Evolutionary conservation across 768 basidiomycete genomes (phyloP), one percentile per base, ranked within the genome.

Genomic region (Naganishia vaughanmartiniae): DNA sequence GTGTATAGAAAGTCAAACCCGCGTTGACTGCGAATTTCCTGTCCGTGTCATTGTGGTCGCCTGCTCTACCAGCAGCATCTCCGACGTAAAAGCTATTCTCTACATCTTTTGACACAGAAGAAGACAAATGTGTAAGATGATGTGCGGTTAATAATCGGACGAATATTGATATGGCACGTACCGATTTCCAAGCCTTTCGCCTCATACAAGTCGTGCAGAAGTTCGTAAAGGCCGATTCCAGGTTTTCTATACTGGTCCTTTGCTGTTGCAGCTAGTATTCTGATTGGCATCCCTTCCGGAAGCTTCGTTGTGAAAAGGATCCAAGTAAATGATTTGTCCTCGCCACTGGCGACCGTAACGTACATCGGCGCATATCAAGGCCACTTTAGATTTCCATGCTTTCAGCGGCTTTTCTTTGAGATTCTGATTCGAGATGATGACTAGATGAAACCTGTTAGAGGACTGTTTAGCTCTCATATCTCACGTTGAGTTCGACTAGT

Each of bases 201-300:
- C 7, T 79, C 80, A 74, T 88, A 90, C 45, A 90, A 83, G 2
- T 83, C 83, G 74, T 88, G 86, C 55, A 94, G 81, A 72, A 88
- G 88, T 69, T 85, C 83, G 88, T 89, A 95, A 85, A 94, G 92
- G 2, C 92, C 92, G 14, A 87, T 87, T 84, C 91, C 89, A 4
- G 93, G 93, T 80, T 96, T 96, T 19, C 93, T 84, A 75, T 86
- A 91, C 36, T 84, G 84, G 75, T 95, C 92, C 73, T 85, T 87
- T 6, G 84, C 87, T 1, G 85, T 87, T 0, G 92, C 92, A 10
- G 90, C 93, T 68, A 93, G 85, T 42, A 95, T 73, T 54, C 86
- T 87, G 75, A 96, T 89, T 0, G 92, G 91, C 0, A 91, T 83
- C 21, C 85, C 72, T 26, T 45, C 83, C 0, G 87, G 84, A n/a